Conservation (phyloP, 768 basidiomycete genomes). For the Pholiota conissans region DNA sequence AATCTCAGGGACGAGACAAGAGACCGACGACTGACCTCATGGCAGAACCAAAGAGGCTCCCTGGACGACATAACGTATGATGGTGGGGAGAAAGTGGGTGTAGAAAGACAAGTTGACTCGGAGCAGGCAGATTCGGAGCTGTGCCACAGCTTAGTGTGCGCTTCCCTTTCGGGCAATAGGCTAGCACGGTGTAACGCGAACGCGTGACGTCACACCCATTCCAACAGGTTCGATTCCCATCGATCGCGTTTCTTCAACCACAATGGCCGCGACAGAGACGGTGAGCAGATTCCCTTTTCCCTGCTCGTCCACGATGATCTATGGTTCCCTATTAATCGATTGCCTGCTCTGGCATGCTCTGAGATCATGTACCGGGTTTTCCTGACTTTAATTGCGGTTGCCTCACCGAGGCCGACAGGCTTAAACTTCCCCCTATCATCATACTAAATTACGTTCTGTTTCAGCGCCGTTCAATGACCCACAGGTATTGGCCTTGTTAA, state of each 20-base stretch:
- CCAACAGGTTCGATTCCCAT: conserved; percentile 16
- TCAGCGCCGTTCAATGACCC: background rate
- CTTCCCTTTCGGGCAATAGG: conserved; percentile 11
- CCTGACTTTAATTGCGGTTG: conserved; percentile 32
- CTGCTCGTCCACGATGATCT: conserved; percentile 38
- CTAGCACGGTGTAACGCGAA: conserved; percentile 3
- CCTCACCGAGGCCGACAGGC: background rate
- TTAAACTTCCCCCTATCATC: background rate
- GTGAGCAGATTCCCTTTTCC: conserved; percentile 23
- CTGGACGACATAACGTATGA: conserved; percentile 56
- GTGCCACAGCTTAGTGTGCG: conserved; percentile 2
- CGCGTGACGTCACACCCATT: conserved; percentile 16
- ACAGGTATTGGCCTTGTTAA: background rate
- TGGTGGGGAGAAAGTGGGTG: conserved; percentile 8
- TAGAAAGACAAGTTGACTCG: background rate
- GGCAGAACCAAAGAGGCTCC: conserved; percentile 80
- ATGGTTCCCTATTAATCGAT: conserved; percentile 69
- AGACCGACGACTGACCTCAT: conserved; percentile 47
- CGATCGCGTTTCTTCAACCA: conserved; percentile 3
- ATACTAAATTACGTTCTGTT: background rate
- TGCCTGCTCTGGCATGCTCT: conserved; percentile 23
- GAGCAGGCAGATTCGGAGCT: conserved; percentile 3
- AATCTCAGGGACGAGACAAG: background rate
- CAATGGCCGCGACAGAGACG: background rate
- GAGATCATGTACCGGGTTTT: conserved; percentile 47